These are phyloP conservation scores for Talaromyces ruber DNA, from an alignment of 495 filamentous ascomycete genomes.

Conservation along the genomic window DNA sequence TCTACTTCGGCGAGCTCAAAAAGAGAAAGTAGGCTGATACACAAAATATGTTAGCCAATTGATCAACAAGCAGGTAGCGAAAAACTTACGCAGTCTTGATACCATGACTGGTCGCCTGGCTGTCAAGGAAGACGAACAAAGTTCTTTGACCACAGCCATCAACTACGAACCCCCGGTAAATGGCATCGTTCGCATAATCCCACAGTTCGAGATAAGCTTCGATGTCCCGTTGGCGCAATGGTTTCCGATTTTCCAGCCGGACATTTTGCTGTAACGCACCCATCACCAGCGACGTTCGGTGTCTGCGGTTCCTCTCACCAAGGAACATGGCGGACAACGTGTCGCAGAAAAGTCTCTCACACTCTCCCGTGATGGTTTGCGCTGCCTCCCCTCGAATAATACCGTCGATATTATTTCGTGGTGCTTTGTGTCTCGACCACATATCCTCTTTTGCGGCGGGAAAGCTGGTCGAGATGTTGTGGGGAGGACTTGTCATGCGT, in stretches of 20 bases:
- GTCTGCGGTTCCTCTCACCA: slow-evolving; percentile 73
- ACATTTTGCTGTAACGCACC: slow-evolving; percentile 44
- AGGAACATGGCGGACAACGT: slow-evolving; percentile 84
- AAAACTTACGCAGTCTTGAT: slow-evolving; percentile 80
- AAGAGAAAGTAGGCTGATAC: slow-evolving; percentile 68
- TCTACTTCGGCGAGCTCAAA: slow-evolving; percentile 73
- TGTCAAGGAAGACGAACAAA: slow-evolving; percentile 83
- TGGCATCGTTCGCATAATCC: slow-evolving; percentile 77
- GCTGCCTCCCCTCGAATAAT: slow-evolving; percentile 65
- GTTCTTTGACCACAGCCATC: slow-evolving; percentile 54
- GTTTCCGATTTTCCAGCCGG: slow-evolving; percentile 20
- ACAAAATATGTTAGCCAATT: background rate
- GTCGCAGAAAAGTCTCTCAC: slow-evolving; percentile 99
- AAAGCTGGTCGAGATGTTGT: slow-evolving; percentile 55
- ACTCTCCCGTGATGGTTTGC: slow-evolving; percentile 95
- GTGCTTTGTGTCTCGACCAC: slow-evolving; percentile 24
- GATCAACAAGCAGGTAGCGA: background rate
- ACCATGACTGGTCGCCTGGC: slow-evolving; percentile 56
- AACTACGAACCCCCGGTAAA: slow-evolving; percentile 76
- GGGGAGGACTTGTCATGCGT: slow-evolving; percentile 74
- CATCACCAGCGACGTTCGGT: slow-evolving; percentile 69
- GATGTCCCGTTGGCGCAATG: slow-evolving; percentile 19
- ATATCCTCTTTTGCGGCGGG: slow-evolving; percentile 42
- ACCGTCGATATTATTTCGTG: slow-evolving; percentile 34
- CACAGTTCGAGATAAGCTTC: slow-evolving; percentile 67